Conservation (phyloP, 306 rosid genomes). For the Fagus sylvatica region DNA sequence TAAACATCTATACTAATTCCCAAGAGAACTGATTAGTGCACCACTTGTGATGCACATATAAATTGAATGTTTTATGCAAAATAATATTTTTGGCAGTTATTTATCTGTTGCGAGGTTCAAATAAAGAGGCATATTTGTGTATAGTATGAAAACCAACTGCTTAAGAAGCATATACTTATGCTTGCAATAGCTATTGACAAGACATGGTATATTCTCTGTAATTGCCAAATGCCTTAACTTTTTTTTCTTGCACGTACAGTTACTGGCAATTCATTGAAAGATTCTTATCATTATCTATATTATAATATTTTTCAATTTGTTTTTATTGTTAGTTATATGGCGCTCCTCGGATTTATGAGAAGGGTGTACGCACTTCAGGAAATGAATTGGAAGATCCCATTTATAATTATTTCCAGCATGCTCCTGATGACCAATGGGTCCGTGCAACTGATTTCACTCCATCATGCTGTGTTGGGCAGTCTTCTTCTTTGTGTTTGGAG, state of each 20-base stretch:
- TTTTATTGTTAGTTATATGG: slow-evolving; percentile 49
- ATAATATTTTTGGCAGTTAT: not conserved
- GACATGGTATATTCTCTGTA: not conserved
- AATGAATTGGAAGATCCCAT: too few relatives aligned
- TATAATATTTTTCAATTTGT: slow-evolving; percentile 13
- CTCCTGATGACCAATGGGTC: slow-evolving; percentile 51
- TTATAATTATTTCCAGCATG: not conserved
- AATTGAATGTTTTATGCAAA: not conserved
- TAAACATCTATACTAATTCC: not conserved
- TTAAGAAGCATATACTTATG: not conserved
- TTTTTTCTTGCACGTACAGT: not conserved
- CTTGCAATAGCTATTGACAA: not conserved
- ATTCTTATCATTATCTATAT: too few relatives aligned
- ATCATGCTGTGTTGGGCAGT: slow-evolving; percentile 55
- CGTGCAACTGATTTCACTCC: slow-evolving; percentile 72
- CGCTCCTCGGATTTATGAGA: slow-evolving; percentile 65
- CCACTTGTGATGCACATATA: not conserved
- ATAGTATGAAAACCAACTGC: not conserved
- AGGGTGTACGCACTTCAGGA: not conserved
- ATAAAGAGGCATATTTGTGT: not conserved
- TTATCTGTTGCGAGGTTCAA: not conserved
- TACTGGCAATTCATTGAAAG: not conserved
- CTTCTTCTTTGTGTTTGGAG: slow-evolving; percentile 61
- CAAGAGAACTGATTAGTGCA: not conserved
- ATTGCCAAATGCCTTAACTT: not conserved